Evolutionary conservation across 148 eudicot genomes (phyloP), one percentile per base, ranked within the genome.

Genomic region (Dysphania ambrosioides): DNA sequence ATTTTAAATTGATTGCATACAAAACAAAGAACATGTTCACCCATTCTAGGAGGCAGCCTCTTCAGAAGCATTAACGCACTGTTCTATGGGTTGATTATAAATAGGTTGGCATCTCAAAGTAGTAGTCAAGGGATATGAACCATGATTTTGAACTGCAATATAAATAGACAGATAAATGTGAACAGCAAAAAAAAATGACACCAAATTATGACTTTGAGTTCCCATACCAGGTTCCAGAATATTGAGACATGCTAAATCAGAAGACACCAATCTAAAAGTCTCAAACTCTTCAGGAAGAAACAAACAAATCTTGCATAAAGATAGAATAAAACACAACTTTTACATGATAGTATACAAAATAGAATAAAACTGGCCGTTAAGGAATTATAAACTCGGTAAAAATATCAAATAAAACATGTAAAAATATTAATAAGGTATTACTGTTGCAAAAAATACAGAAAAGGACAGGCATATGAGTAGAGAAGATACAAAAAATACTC

Each of bases 401-500:
- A 58, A 36, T 35, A 4, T 53, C 31, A 60, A 47, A 47, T 40
- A 2, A 42, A 9, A 42, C 7, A 53, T 53, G 19, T 21, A 53
- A 21, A 6, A 77, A 30, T 21, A 77, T 47, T 29, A 64, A 42
- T 44, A 40, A 1, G 11, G 18, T 31, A 61, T 59, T 42, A 40
- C 64, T 41, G 59, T 62, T 67, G 11, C 49, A 64, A 69, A 79
- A 44, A 72, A 34, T 66, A 63, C 72, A 80, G 23, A 30, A 72
- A 80, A 83, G 38, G 58, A 21, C 56, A 66, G 23, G 13, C 24
- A 59, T 53, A 78, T 57, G 73, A 78, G 51, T 74, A 42, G 64
- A 75, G 60, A 79, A 55, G 55, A 81, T 47, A 75, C 73, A 75
- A 70, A 74, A 24, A 73, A 66, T 84, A 77, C 78, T 84, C 91